Conservation (phyloP, 2,329 filamentous ascomycete species). For the Fusarium goolgardi region DNA sequence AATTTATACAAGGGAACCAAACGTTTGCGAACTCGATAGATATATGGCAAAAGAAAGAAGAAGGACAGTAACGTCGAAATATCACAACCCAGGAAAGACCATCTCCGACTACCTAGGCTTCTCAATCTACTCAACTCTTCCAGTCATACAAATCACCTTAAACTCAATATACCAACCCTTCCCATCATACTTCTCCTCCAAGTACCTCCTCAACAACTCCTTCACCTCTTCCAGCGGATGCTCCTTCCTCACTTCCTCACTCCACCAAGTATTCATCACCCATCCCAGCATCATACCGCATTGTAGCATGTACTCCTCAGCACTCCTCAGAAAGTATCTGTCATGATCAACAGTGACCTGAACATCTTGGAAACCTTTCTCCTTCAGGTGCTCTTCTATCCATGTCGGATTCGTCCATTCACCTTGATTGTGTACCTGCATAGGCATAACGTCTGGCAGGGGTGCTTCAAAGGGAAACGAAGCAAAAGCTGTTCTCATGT, state of each 20-base stretch:
- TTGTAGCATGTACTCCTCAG: conserved; percentile 51
- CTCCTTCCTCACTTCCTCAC: conserved; percentile 52
- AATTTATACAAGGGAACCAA: not conserved
- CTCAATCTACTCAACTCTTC: conserved; percentile 24
- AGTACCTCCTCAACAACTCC: conserved; percentile 50
- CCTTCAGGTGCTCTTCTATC: conserved; percentile 52
- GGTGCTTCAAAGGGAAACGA: conserved; percentile 56
- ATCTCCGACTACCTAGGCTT: no score
- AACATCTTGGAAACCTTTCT: conserved; percentile 55
- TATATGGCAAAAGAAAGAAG: no score
- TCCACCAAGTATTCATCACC: conserved; percentile 55
- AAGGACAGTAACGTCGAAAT: no score
- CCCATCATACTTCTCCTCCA: conserved; percentile 55
- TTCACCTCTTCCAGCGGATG: conserved; percentile 54
- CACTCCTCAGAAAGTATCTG: conserved; percentile 47
- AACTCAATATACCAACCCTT: conserved; percentile 46
- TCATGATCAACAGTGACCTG: conserved; percentile 48
- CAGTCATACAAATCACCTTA: conserved; percentile 45
- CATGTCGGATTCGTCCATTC: conserved; percentile 56
- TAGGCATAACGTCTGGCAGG: conserved; percentile 49
- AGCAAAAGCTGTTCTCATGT: conserved; percentile 55
- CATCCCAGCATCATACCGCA: conserved; percentile 56
- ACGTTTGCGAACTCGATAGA: not conserved
- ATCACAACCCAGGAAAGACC: no score
- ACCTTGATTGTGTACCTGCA: conserved; percentile 56